Percentiles rank a stretch among this genome's conserved stretches.
phyloP scores from a whole-genome alignment of 768 basidiomycete genomes.

The Auricularia sp. region DNA sequence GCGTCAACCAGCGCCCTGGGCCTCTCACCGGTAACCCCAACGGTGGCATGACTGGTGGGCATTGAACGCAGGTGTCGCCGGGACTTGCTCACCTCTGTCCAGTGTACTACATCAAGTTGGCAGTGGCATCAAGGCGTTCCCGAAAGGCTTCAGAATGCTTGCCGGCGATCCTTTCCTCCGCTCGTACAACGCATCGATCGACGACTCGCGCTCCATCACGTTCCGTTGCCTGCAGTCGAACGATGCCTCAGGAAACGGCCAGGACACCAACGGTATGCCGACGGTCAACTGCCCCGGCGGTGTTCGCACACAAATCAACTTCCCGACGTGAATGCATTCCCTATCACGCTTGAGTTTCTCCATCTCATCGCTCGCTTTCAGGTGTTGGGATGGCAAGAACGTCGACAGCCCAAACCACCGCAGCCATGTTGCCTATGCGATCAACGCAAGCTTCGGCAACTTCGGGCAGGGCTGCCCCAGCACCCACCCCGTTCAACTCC shows the following conservation, averaged over 20 bases:
- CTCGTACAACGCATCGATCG: conserved; percentile 5
- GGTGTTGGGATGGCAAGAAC: conserved; percentile 10
- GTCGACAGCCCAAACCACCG: conserved; percentile 10
- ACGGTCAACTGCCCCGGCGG: conserved; percentile 5
- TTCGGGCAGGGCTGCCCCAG: conserved; percentile 9
- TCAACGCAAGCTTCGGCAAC: conserved; percentile 8
- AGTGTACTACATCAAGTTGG: conserved; percentile 11
- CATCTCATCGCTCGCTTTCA: not conserved
- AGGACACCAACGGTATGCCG: conserved; percentile 8
- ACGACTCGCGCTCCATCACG: conserved; percentile 9
- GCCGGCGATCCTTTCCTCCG: conserved; percentile 5
- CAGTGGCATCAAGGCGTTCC: conserved; percentile 5
- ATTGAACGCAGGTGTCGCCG: too few relatives aligned
- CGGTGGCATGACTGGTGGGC: conserved; percentile 5
- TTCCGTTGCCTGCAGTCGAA: conserved; percentile 6
- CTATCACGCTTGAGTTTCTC: conserved; percentile 10
- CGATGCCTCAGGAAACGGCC: not conserved
- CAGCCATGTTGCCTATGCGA: conserved; percentile 7
- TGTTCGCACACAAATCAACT: conserved; percentile 9
- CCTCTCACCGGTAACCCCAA: conserved; percentile 8
- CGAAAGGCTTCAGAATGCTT: conserved; percentile 4
- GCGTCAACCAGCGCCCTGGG: conserved; percentile 6
- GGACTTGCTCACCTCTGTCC: too few relatives aligned
- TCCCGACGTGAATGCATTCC: conserved; percentile 18
- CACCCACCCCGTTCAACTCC: conserved; percentile 8